These are phyloP conservation scores for Cicer judaicum DNA, from an alignment of 306 rosid species.

Conservation along the genomic window DNA sequence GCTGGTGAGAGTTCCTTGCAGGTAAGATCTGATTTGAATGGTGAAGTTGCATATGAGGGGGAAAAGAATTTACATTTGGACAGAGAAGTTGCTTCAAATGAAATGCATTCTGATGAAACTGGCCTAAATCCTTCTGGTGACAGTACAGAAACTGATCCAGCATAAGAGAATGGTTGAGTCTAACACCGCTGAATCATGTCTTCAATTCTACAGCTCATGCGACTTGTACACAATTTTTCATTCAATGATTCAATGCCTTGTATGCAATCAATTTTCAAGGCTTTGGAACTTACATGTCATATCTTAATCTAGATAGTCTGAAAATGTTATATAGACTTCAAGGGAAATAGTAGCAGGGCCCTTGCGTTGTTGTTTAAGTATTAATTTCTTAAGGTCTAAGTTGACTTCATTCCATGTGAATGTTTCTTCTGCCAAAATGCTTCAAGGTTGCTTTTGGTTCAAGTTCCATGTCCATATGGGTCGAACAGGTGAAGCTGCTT, in stretches of 20 bases:
- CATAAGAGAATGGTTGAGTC: slow-evolving; percentile 47
- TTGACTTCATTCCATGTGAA: slow-evolving; percentile 40
- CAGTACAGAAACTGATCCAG: slow-evolving; percentile 49
- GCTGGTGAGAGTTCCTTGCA: slow-evolving; percentile 47
- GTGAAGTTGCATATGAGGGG: slow-evolving; percentile 38
- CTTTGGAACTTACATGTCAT: slow-evolving; percentile 45
- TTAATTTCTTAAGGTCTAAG: slow-evolving; percentile 36
- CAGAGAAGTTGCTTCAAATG: slow-evolving; percentile 51
- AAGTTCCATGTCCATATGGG: slow-evolving; percentile 36
- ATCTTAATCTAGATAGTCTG: slow-evolving; percentile 48
- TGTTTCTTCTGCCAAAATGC: slow-evolving; percentile 46
- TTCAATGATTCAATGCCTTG: slow-evolving; percentile 40
- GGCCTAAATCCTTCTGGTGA: slow-evolving; percentile 48
- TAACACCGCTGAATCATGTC: slow-evolving; percentile 29
- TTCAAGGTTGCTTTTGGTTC: slow-evolving; percentile 44
- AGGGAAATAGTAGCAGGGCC: slow-evolving; percentile 46
- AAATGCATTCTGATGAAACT: slow-evolving; percentile 46
- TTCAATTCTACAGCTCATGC: slow-evolving; percentile 39
- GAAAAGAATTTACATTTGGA: slow-evolving; percentile 37
- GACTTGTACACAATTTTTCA: slow-evolving; percentile 32
- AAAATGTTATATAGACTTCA: slow-evolving; percentile 47
- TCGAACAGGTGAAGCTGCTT: slow-evolving; percentile 39
- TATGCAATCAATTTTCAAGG: slow-evolving; percentile 55
- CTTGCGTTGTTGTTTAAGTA: slow-evolving; percentile 42
- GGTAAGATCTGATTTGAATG: slow-evolving; percentile 46